Conservation (phyloP, 768 basidiomycete genomes). For the Hericium alpestre region DNA sequence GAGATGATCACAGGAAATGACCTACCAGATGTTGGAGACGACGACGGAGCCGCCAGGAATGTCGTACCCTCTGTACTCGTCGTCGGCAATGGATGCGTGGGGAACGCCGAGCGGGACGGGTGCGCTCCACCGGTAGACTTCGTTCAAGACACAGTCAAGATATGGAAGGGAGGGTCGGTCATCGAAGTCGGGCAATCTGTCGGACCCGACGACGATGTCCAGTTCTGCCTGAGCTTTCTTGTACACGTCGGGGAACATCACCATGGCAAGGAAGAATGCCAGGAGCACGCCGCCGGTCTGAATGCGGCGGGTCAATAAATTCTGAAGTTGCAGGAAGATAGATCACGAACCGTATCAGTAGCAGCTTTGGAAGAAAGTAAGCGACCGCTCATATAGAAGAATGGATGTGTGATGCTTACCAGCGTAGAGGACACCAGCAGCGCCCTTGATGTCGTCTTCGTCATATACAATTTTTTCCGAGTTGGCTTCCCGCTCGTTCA, state of each 20-base stretch:
- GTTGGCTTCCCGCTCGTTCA: background rate
- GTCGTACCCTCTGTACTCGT: slow-evolving; percentile 1
- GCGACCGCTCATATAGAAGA: background rate
- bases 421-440: background rate
- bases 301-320: background rate
- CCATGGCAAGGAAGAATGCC: slow-evolving; percentile 11
- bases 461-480: background rate
- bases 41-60: slow-evolving; percentile 27
- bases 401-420: background rate
- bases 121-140: slow-evolving; percentile 13
- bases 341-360: background rate
- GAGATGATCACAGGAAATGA: background rate
- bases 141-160: slow-evolving; percentile 8
- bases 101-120: slow-evolving; percentile 1
- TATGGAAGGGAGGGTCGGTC: slow-evolving; percentile 13
- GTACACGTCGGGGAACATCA: slow-evolving; percentile 10
- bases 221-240: slow-evolving; percentile 13
- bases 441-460: background rate
- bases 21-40: slow-evolving; percentile 23
- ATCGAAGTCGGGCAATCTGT: slow-evolving; percentile 8
- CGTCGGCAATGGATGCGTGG: background rate
- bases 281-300: background rate
- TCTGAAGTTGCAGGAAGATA: background rate
- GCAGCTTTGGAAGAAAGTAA: background rate
- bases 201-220: slow-evolving; percentile 9